phyloP scores from a whole-genome alignment of 2,329 filamentous ascomycete genomes.

The Lojkania enalia region DNA sequence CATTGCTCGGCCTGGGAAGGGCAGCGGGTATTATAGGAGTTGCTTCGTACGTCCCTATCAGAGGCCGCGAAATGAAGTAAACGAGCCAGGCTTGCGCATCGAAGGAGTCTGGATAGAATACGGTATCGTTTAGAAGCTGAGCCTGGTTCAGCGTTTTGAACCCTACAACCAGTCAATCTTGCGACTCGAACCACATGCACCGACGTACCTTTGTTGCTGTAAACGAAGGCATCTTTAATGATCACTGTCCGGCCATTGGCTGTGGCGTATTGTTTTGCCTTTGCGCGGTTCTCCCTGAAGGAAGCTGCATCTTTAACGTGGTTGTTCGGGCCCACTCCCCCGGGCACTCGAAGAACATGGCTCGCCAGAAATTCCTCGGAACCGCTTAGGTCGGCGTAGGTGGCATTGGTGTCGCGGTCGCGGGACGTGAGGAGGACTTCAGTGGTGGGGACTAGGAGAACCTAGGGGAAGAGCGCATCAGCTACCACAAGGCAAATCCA shows the following conservation, averaged over 20 bases:
- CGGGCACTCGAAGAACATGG: conserved; percentile 88
- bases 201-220: conserved; percentile 85
- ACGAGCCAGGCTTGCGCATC: conserved; percentile 94
- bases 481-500: conserved; percentile 1
- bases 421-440: conserved; percentile 86
- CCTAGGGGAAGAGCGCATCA: conserved; percentile 41
- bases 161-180: conserved; percentile 55
- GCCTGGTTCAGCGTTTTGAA: conserved; percentile 92
- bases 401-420: conserved; percentile 80
- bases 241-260: conserved; percentile 91
- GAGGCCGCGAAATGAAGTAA: conserved; percentile 89
- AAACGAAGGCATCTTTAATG: conserved; percentile 89
- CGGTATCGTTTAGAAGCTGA: conserved; percentile 77
- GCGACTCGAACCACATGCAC: not conserved
- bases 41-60: conserved; percentile 82
- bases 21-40: conserved; percentile 69
- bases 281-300: conserved; percentile 83
- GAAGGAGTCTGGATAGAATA: conserved; percentile 87
- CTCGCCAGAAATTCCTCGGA: conserved; percentile 95
- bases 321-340: conserved; percentile 50
- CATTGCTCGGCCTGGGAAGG: conserved; percentile 25
- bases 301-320: conserved; percentile 55
- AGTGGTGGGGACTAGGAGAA: conserved; percentile 90
- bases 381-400: conserved; percentile 77
- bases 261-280: conserved; percentile 92